Conservation (phyloP, 2,329 filamentous ascomycete species). For the Botrytis pseudocinerea region DNA sequence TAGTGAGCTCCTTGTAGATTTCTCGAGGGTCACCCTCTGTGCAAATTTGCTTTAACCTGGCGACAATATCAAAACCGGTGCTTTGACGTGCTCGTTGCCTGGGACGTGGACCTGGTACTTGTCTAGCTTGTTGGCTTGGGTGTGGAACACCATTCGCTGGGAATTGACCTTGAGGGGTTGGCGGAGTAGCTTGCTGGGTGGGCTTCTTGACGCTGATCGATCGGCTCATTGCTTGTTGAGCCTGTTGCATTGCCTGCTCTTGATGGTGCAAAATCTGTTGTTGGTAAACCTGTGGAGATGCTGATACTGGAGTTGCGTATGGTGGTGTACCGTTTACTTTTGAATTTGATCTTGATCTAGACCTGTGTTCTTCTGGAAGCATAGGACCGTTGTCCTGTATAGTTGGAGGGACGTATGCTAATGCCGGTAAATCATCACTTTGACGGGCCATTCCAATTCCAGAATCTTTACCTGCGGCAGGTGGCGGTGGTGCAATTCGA, state of each 20-base stretch:
- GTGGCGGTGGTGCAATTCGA: conserved; percentile 57
- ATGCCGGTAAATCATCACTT: conserved; percentile 52
- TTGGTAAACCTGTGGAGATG: conserved; percentile 51
- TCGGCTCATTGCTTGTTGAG: conserved; percentile 38
- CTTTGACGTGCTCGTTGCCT: conserved; percentile 79
- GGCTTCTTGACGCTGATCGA: conserved; percentile 43
- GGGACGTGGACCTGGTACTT: conserved; percentile 62
- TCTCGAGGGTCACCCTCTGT: conserved; percentile 85
- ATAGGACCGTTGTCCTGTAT: conserved; percentile 43
- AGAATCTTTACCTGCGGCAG: conserved; percentile 61
- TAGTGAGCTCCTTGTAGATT: conserved; percentile 83
- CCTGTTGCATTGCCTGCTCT: conserved; percentile 70
- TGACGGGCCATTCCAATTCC: conserved; percentile 62
- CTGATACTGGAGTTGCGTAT: conserved; percentile 33
- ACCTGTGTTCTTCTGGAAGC: conserved; percentile 67
- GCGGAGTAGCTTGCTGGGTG: conserved; percentile 48
- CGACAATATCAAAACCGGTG: conserved; percentile 77
- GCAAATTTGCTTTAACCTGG: conserved; percentile 84
- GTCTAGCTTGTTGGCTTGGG: conserved; percentile 38
- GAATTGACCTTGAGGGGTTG: conserved; percentile 54
- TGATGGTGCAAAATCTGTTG: conserved; percentile 74
- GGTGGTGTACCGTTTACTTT: conserved; percentile 54
- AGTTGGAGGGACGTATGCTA: conserved; percentile 40
- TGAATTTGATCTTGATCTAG: conserved; percentile 69
- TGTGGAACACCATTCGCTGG: conserved; percentile 44